A percentile compares a stretch with the other conserved stretches of the same genome.
These are phyloP conservation scores for Heterobasidion parviporum DNA, from an alignment of 1,284 basidiomycete species.

Conservation along the genomic window DNA sequence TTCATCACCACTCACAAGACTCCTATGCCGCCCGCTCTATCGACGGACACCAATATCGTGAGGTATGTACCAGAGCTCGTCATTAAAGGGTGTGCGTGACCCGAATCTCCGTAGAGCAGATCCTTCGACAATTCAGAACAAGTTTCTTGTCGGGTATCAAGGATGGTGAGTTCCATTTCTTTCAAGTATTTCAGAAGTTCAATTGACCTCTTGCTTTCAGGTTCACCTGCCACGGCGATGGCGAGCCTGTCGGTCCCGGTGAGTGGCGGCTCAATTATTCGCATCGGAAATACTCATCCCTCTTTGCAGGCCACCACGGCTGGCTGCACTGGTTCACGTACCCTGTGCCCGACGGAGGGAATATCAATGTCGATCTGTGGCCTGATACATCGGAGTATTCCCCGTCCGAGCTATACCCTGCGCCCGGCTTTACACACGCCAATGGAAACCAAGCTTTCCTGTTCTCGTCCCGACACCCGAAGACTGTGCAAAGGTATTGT, in stretches of 20 bases:
- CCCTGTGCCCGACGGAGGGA: conserved; percentile 58
- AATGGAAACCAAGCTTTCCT: conserved; percentile 52
- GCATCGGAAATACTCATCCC: neutral
- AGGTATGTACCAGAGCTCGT: neutral
- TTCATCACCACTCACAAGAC: too few relatives aligned
- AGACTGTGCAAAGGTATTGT: conserved; percentile 53
- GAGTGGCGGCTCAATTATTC: conserved; percentile 5
- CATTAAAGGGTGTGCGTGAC: too few relatives aligned
- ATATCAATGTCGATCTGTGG: conserved; percentile 65
- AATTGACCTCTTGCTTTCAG: conserved; percentile 21
- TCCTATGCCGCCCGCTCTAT: too few relatives aligned
- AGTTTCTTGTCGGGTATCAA: conserved; percentile 76
- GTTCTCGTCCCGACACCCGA: conserved; percentile 68
- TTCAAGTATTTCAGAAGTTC: neutral
- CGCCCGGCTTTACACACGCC: conserved; percentile 51
- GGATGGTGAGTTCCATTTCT: conserved; percentile 55
- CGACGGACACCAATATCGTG: neutral
- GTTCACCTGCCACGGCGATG: conserved; percentile 67
- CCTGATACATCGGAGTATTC: conserved; percentile 66
- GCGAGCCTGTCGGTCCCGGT: conserved; percentile 54
- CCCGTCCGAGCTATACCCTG: conserved; percentile 58
- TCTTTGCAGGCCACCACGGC: conserved; percentile 51
- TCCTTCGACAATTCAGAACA: conserved; percentile 58
- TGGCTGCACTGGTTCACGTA: conserved; percentile 77
- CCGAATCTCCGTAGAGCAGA: conserved; percentile 23